Percentiles rank a stretch among this genome's conserved stretches.
Conservation (phyloP, 441 rosid species). For the Rhodomyrtus psidioides region DNA sequence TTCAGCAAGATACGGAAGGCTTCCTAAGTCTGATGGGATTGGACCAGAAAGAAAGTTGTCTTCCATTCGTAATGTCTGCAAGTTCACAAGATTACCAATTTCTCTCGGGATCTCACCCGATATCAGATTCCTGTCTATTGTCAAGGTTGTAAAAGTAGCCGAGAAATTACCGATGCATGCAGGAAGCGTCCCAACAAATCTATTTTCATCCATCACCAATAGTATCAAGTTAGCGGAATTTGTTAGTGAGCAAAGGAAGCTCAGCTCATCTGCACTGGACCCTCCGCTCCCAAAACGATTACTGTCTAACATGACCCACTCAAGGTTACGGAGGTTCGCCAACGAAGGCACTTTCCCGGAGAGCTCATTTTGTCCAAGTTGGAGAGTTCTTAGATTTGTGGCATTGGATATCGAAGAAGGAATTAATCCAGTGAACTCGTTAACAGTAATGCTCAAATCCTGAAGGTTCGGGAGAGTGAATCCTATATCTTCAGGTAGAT, state of each 20-base stretch:
- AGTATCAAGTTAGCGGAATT: background rate
- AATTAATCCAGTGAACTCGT: background rate
- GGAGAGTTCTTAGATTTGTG: background rate
- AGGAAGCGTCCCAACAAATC: background rate
- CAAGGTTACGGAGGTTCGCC: too few species aligned
- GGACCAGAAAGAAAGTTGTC: background rate
- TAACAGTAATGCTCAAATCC: background rate
- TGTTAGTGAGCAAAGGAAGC: background rate
- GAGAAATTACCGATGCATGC: background rate
- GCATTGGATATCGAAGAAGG: background rate
- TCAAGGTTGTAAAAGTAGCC: background rate
- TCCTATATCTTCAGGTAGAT: background rate
- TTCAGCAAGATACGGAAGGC: background rate
- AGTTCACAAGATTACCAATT: background rate
- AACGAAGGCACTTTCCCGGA: too few species aligned
- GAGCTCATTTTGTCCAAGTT: background rate
- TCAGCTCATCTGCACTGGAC: background rate
- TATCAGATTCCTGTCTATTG: background rate
- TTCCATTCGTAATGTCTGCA: background rate
- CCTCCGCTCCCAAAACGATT: background rate
- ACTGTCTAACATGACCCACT: rapidly evolving
- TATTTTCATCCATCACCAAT: background rate
- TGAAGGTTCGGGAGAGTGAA: background rate
- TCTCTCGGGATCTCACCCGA: background rate
- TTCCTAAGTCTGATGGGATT: background rate